phyloP scores from a whole-genome alignment of 2,329 filamentous ascomycete species.

The Pyrenochaeta sp. region DNA sequence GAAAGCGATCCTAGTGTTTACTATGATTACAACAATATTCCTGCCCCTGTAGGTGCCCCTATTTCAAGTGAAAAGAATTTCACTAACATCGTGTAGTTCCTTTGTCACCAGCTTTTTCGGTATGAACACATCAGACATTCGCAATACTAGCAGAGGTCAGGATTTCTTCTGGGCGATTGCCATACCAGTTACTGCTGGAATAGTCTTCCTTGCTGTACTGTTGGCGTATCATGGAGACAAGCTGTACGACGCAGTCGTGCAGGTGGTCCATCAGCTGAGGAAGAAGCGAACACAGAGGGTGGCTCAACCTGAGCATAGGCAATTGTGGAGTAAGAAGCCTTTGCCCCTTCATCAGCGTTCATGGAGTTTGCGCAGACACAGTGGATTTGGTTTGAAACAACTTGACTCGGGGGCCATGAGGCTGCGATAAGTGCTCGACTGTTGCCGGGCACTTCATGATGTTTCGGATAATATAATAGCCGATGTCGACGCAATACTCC shows the following conservation, averaged over 20 bases:
- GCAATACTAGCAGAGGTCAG: slow-evolving; percentile 16
- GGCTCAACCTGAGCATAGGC: too few relatives aligned
- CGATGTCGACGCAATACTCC: too few relatives aligned
- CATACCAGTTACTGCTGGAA: slow-evolving; percentile 14
- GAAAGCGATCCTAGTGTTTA: slow-evolving; percentile 21
- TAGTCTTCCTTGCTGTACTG: slow-evolving; percentile 3
- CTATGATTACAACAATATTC: slow-evolving; percentile 48
- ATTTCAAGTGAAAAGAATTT: not conserved
- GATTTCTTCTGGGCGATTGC: slow-evolving; percentile 24
- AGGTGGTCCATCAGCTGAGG: not conserved
- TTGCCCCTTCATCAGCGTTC: too few relatives aligned
- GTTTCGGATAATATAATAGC: too few relatives aligned
- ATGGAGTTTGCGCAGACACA: too few relatives aligned
- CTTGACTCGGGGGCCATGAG: too few relatives aligned
- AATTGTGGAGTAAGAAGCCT: too few relatives aligned
- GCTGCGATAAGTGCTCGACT: too few relatives aligned
- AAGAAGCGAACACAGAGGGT: not conserved
- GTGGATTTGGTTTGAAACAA: too few relatives aligned
- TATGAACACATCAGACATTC: slow-evolving; percentile 27
- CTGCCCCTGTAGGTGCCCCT: slow-evolving; percentile 28
- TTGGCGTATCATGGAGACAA: slow-evolving; percentile 9
- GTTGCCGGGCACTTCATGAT: too few relatives aligned
- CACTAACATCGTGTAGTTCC: slow-evolving; percentile 1
- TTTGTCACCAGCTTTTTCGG: slow-evolving; percentile 24
- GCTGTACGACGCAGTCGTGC: not conserved